Evolutionary conservation across 73 alveolate genomes (phyloP).

Genomic region (Uronychia binucleata): DNA sequence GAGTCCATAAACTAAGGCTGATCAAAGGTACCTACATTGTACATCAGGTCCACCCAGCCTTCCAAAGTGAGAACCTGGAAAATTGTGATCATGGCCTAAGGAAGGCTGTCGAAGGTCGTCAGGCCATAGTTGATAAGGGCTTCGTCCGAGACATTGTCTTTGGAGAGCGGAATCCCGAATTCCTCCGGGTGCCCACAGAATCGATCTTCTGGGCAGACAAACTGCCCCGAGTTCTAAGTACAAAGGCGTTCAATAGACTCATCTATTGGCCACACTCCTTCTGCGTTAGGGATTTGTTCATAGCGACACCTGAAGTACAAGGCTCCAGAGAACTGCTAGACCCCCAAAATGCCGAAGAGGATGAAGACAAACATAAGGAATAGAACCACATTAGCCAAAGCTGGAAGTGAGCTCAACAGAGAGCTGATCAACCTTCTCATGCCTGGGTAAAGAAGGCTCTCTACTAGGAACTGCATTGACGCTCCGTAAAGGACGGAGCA

Average conservation of each 20-base stretch:
- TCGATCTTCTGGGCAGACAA: slow-evolving; percentile 9
- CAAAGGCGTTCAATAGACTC: slow-evolving; percentile 1
- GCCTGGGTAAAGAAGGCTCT: too few species aligned
- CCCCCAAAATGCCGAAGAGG: slow-evolving; percentile 43
- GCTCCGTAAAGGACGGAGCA: slow-evolving; percentile 70
- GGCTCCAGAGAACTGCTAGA: slow-evolving; percentile 47
- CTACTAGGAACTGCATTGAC: slow-evolving; percentile 65
- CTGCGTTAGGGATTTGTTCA: slow-evolving; percentile 7
- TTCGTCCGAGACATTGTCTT: background rate
- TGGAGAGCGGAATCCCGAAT: background rate
- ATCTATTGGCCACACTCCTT: slow-evolving; percentile 32
- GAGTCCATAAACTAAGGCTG: too few species aligned
- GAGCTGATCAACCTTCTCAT: slow-evolving; percentile 27
- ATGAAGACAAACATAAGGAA: slow-evolving; percentile 30
- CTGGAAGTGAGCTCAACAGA: slow-evolving; percentile 20
- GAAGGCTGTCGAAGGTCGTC: slow-evolving; percentile 10
- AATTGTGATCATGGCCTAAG: slow-evolving; percentile 11
- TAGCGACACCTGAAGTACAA: slow-evolving; percentile 20
- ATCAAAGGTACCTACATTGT: too few species aligned
- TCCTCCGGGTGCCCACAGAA: slow-evolving; percentile 35
- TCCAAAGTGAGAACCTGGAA: slow-evolving; percentile 56
- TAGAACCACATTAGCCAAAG: slow-evolving; percentile 35
- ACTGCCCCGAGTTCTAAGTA: too few species aligned
- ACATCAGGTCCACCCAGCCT: slow-evolving; percentile 66
- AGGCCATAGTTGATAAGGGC: slow-evolving; percentile 14